Base-by-base conservation (phyloP, 1,284 basidiomycete genomes). In the Lentinus polychrous region DNA sequence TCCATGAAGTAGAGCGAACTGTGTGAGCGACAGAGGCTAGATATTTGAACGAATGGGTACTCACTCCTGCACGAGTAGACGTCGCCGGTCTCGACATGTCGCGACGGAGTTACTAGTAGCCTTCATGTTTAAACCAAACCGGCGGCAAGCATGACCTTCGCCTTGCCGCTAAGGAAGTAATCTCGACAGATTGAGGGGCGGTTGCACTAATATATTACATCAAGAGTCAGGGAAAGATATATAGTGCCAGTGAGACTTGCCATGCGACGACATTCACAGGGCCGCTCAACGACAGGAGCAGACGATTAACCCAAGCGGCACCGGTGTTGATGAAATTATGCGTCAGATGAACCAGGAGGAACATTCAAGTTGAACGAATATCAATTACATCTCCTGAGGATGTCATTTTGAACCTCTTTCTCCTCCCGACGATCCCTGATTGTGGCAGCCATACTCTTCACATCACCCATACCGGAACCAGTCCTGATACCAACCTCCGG, bases 41-140 rank as follows among this genome's bases (percentile, higher is more conserved):
- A 20, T 6, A 40, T 23, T 15, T 36, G 12, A 11, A 43, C 34
- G 47, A 36, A n/a, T n/a, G n/a, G 14, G 14, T 31, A 69, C 81
- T 58, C 61, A 88, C 85, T 55, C 94, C 94, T 62, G 93, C 79
- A 64, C 96, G 91, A 57, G 94, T 98, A 18, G 88, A 91, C 4
- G 95, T 98, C 35, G 94, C 90, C 22, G 96, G 96, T 52, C 95
- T 88, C 47, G 95, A 99, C 89, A 98, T 95, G 68, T 99, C 95
- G 91, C 91, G 67, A 94, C 91, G 4, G 94, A 87, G 63, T 95
- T 97, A 69, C 90, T 94, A 6, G 96, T 99, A 5, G 96, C 96
- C 71, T 97, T 96, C 96, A 99, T 99, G 76, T 98, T 98, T 99
- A 95, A 63, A 99, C 96, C 71, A 94, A 97, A 51, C 95, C 96